Percentiles rank a stretch among this genome's conserved stretches.
Evolutionary conservation across 306 rosid genomes (phyloP).

Genomic region (Oemleria cerasiformis): DNA sequence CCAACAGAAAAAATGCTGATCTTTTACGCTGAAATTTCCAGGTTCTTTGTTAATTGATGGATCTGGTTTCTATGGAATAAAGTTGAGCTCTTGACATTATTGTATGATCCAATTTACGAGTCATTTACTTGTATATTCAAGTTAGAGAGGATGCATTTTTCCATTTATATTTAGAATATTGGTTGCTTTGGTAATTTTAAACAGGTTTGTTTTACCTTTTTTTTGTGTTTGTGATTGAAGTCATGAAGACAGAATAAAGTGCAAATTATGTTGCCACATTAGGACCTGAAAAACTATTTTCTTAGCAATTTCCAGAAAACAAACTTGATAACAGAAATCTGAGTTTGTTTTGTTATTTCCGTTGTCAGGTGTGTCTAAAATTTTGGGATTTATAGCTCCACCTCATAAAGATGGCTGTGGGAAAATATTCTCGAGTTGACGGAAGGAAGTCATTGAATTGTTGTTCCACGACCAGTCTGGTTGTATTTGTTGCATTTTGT

Average conservation of each 20-base stretch:
- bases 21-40: not conserved
- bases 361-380: conserved; percentile 30
- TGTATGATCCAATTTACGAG: not conserved
- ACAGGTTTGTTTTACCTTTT: not conserved
- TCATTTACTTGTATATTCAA: not conserved
- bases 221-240: not conserved
- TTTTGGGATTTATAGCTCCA: conserved; percentile 13
- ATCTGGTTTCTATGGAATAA: conserved; percentile 20
- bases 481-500: conserved; percentile 65
- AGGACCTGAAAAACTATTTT: too few species aligned
- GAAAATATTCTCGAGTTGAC: conserved; percentile 58
- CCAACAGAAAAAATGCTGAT: not conserved
- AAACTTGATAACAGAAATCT: not conserved
- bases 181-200: not conserved
- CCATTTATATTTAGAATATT: not conserved
- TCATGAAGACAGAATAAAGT: not conserved
- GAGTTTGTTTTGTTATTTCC: conserved; percentile 22
- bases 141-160: not conserved
- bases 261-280: too few species aligned
- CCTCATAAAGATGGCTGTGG: conserved; percentile 50
- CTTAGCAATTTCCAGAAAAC: not conserved
- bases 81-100: not conserved
- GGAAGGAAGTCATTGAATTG: conserved; percentile 53
- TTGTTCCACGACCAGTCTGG: conserved; percentile 49
- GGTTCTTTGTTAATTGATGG: conserved; percentile 9